A percentile compares a stretch with the other conserved stretches of the same genome.
These are phyloP conservation scores for Kickxella alabastrina DNA, from an alignment of 192 early-diverging fungal species.

Conservation along the genomic window DNA sequence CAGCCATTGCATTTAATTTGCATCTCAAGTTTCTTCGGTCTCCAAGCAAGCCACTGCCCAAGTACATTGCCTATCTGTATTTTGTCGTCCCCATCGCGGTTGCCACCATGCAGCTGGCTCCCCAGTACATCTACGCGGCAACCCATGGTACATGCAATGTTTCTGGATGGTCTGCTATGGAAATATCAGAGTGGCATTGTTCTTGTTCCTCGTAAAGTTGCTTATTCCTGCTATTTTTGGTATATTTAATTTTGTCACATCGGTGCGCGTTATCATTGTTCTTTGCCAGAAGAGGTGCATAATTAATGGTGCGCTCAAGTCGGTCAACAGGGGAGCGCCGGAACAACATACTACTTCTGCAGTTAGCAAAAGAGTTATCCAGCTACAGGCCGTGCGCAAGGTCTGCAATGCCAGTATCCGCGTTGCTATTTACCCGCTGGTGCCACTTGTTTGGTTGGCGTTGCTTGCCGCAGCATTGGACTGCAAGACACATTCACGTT, in stretches of 20 bases:
- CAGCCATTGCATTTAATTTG: constrained; percentile 1
- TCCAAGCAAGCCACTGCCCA: not conserved
- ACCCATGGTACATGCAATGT: not conserved
- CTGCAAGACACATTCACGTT: too few species aligned
- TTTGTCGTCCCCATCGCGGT: constrained; percentile 1
- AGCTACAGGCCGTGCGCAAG: constrained; percentile 1
- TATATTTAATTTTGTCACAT: not conserved
- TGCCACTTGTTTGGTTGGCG: not conserved
- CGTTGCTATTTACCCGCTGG: constrained; percentile 2
- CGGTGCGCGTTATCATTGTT: not conserved
- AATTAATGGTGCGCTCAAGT: not conserved
- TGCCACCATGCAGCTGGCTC: constrained; percentile 4
- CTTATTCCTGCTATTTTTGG: not conserved
- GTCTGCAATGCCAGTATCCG: constrained; percentile 1
- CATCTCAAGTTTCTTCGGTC: constrained; percentile 2
- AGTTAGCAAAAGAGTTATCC: not conserved
- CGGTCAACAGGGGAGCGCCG: not conserved
- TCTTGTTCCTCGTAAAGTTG: too few species aligned
- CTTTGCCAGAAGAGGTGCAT: not conserved
- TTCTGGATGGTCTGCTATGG: too few species aligned
- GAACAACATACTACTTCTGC: not conserved
- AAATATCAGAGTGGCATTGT: too few species aligned
- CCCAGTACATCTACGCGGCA: constrained; percentile 5
- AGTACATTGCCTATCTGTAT: not conserved
- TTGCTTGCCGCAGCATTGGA: not conserved